Conservation (phyloP, 2,329 filamentous ascomycete species). For the Aureobasidium sp. region DNA sequence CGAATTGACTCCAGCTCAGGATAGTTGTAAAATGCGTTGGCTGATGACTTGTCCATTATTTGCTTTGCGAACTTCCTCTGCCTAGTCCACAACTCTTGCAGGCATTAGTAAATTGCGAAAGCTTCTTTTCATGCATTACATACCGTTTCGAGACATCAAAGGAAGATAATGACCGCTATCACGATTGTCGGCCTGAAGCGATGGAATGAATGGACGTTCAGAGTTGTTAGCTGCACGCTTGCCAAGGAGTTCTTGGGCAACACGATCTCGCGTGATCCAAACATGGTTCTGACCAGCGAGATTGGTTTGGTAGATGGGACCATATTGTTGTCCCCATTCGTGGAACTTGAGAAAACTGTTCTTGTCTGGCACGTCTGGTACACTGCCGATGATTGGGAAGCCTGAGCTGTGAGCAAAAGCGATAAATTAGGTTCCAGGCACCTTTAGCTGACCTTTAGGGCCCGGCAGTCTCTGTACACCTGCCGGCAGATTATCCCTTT, state of each 20-base stretch:
- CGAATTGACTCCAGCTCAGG: constrained; percentile 41
- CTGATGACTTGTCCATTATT: constrained; percentile 40
- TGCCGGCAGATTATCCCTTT: constrained; percentile 17
- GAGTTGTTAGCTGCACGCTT: constrained; percentile 42
- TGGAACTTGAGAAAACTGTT: constrained; percentile 40
- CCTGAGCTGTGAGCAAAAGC: constrained; percentile 21
- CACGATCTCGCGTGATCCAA: constrained; percentile 38
- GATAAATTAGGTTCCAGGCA: background rate
- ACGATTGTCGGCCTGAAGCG: constrained; percentile 38
- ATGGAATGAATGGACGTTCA: constrained; percentile 40
- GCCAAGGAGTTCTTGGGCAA: constrained; percentile 37
- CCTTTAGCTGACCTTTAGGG: constrained; percentile 20
- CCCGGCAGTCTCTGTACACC: constrained; percentile 22
- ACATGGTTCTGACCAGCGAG: constrained; percentile 40
- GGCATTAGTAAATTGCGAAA: background rate
- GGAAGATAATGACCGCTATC: constrained; percentile 41
- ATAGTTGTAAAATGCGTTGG: constrained; percentile 36
- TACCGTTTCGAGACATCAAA: constrained; percentile 38
- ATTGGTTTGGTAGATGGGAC: constrained; percentile 41
- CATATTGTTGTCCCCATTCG: constrained; percentile 40
- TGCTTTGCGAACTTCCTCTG: constrained; percentile 40
- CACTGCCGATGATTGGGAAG: constrained; percentile 37
- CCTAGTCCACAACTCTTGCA: constrained; percentile 29
- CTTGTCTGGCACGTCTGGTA: constrained; percentile 38
- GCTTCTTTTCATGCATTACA: background rate